Percentiles rank a stretch among this genome's conserved stretches.
Evolutionary conservation across 495 filamentous ascomycete genomes (phyloP).

Genomic region (Annulohypoxylon stygium): DNA sequence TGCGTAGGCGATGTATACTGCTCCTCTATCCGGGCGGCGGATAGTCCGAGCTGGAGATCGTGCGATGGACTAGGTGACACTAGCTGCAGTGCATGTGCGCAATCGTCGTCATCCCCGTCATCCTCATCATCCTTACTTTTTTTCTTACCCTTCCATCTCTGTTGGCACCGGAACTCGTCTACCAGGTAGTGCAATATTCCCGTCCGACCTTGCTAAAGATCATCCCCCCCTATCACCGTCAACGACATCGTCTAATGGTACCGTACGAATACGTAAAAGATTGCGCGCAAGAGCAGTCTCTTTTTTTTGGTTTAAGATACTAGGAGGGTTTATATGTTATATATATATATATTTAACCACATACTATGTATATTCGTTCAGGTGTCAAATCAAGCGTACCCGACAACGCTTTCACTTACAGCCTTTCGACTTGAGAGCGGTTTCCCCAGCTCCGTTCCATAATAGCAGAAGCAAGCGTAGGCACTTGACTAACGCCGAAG

Average conservation of each 20-base stretch:
- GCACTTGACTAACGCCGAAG: conserved; percentile 22
- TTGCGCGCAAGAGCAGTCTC: conserved; percentile 5
- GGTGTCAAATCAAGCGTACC: conserved; percentile 26
- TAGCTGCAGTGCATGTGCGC: conserved; percentile 42
- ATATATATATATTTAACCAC: background rate
- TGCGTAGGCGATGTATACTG: background rate
- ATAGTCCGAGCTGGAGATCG: conserved; percentile 44
- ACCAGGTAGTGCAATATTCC: conserved; percentile 20
- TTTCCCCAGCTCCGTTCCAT: conserved; percentile 14
- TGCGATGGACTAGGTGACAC: conserved; percentile 32
- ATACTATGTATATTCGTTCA: background rate
- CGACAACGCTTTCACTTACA: conserved; percentile 23
- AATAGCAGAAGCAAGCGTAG: background rate
- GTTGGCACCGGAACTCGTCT: conserved; percentile 39
- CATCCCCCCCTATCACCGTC: conserved; percentile 8
- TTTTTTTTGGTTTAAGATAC: too few species aligned
- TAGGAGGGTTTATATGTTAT: background rate
- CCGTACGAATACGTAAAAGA: background rate
- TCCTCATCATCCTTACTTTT: background rate
- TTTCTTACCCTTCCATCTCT: background rate
- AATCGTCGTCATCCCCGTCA: conserved; percentile 41
- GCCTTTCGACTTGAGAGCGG: background rate
- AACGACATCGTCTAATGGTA: background rate
- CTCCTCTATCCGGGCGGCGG: conserved; percentile 37
- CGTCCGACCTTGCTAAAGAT: conserved; percentile 37